phyloP scores from a whole-genome alignment of 345 rosid species.

The Eucalyptus urophylla region DNA sequence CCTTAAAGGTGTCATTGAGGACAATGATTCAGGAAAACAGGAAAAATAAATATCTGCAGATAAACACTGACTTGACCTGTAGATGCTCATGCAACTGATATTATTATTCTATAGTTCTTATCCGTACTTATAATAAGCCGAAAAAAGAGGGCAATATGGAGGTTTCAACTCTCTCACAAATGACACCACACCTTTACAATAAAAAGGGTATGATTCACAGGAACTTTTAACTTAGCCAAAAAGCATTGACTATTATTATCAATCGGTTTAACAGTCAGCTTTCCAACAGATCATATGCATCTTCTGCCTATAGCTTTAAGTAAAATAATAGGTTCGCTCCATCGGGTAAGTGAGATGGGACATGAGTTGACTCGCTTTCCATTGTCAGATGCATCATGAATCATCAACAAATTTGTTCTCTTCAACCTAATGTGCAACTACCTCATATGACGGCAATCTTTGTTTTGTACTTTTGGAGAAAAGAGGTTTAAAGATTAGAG shows the following conservation, averaged over 20 bases:
- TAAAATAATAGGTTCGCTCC: not conserved
- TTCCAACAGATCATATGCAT: not conserved
- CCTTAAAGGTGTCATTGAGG: not conserved
- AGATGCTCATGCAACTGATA: not conserved
- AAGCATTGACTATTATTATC: not conserved
- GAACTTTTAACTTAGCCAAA: not conserved
- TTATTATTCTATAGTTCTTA: not conserved
- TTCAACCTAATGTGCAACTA: slow-evolving; percentile 24
- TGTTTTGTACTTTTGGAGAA: not conserved
- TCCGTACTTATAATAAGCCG: not conserved
- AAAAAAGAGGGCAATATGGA: not conserved
- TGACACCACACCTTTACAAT: not conserved
- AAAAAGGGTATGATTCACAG: not conserved
- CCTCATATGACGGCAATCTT: not conserved
- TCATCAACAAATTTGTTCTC: slow-evolving; percentile 19
- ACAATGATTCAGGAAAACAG: not conserved
- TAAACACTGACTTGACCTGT: not conserved
- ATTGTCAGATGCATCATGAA: not conserved
- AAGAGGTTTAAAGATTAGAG: not conserved
- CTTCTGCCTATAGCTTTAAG: not conserved
- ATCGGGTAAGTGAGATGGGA: not conserved
- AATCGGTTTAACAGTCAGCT: not conserved
- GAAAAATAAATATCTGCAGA: not conserved
- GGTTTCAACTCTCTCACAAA: not conserved
- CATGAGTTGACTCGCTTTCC: not conserved